Percentiles rank a stretch among this genome's conserved stretches.
Conservation (phyloP, 768 basidiomycete genomes). For the Phallus indusiatus region DNA sequence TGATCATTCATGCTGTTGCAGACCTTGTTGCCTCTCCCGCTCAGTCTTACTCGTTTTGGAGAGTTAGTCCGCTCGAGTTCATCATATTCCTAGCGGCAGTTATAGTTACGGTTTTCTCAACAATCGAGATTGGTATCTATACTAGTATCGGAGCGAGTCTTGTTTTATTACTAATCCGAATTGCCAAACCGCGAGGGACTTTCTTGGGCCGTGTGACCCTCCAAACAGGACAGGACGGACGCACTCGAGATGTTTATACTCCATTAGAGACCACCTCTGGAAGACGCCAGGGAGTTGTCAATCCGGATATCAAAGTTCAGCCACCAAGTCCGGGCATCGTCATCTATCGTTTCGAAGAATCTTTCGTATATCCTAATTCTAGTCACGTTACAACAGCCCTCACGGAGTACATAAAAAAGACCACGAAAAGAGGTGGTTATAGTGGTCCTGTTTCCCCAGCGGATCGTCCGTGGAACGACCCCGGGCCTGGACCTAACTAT, state of each 20-base stretch:
- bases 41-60: constrained; percentile 85
- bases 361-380: constrained; percentile 77
- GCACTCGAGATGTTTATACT: constrained; percentile 70
- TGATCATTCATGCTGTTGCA: constrained; percentile 90
- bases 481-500: constrained; percentile 50
- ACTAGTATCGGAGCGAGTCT: constrained; percentile 73
- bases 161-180: constrained; percentile 71
- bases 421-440: constrained; percentile 71
- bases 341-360: constrained; percentile 89
- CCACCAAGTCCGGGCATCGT: constrained; percentile 81
- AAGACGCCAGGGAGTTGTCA: constrained; percentile 39
- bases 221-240: constrained; percentile 19
- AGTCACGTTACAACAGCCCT: constrained; percentile 59
- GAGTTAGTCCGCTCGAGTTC: constrained; percentile 87
- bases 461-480: constrained; percentile 93
- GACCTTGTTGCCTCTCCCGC: constrained; percentile 80
- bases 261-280: constrained; percentile 24
- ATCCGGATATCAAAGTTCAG: constrained; percentile 59
- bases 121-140: constrained; percentile 90
- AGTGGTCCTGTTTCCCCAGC: constrained; percentile 48
- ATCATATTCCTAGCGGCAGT: constrained; percentile 83
- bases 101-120: constrained; percentile 83
- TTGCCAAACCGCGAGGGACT: constrained; percentile 80
- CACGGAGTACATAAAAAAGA: constrained; percentile 71
- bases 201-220: constrained; percentile 77